Percentiles rank a stretch among this genome's conserved stretches.
Evolutionary conservation across 768 basidiomycete species (phyloP).

Genomic region (Rubroboletus pulcherrimus): DNA sequence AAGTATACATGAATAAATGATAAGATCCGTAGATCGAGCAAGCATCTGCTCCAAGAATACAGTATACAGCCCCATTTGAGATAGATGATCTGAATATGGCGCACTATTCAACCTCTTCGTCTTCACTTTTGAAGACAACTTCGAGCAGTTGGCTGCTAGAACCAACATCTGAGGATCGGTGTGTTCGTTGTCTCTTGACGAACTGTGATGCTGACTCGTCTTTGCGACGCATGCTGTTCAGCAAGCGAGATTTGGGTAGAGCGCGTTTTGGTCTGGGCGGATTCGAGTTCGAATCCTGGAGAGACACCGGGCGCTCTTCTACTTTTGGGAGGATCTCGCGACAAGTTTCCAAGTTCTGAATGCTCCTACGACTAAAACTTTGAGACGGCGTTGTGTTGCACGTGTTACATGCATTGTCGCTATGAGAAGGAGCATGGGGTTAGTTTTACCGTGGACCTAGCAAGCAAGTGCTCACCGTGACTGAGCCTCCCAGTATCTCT

Average conservation of each 20-base stretch:
- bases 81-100: background rate
- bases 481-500: slow-evolving; percentile 18
- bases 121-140: slow-evolving; percentile 7
- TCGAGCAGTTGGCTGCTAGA: slow-evolving; percentile 2
- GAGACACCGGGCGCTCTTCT: slow-evolving; percentile 18
- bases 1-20: slow-evolving; percentile 5
- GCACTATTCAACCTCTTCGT: slow-evolving; percentile 15
- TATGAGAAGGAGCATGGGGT: background rate
- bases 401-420: background rate
- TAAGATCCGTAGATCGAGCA: background rate
- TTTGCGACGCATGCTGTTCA: background rate
- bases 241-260: slow-evolving; percentile 23
- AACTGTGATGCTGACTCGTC: slow-evolving; percentile 3
- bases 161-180: slow-evolving; percentile 17
- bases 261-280: slow-evolving; percentile 26
- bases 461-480: slow-evolving; percentile 11
- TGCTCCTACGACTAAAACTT: slow-evolving; percentile 2
- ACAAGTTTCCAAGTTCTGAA: slow-evolving; percentile 10
- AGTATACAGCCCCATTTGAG: background rate
- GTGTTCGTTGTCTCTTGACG: slow-evolving; percentile 25
- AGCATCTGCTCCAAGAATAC: background rate
- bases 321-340: slow-evolving; percentile 19
- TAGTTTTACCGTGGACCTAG: background rate
- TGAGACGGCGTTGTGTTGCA: background rate
- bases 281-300: slow-evolving; percentile 7